These are phyloP conservation scores for Cicer cuneatum DNA, from an alignment of 306 rosid species.

Conservation along the genomic window DNA sequence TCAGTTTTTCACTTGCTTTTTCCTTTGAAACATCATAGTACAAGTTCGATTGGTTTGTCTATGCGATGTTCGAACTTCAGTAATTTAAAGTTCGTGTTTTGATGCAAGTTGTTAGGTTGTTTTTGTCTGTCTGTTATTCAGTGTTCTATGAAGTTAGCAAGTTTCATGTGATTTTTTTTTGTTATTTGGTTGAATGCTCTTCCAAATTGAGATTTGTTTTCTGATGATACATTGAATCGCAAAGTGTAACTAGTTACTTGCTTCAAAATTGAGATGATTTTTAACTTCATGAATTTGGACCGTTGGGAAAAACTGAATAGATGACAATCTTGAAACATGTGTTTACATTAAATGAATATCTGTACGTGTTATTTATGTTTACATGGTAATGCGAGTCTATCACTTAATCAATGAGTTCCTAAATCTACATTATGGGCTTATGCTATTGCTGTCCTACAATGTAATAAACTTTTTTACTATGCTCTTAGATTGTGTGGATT, in stretches of 20 bases:
- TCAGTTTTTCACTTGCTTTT: neutral
- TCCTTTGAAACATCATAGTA: neutral
- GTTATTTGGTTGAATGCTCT: neutral
- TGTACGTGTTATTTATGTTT: neutral
- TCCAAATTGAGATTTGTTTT: neutral
- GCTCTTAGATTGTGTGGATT: slow-evolving; percentile 9
- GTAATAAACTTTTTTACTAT: too few species aligned
- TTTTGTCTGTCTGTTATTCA: neutral
- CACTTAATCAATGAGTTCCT: too few species aligned
- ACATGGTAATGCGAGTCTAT: slow-evolving; percentile 3
- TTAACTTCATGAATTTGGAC: slow-evolving; percentile 11
- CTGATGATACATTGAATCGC: slow-evolving; percentile 1
- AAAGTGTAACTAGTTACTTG: slow-evolving; percentile 9
- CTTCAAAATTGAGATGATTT: neutral
- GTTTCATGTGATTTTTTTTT: slow-evolving; percentile 13
- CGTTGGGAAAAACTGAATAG: neutral
- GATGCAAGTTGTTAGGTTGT: slow-evolving; percentile 26
- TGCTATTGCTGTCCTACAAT: too few species aligned
- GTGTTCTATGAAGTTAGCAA: neutral
- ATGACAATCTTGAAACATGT: slow-evolving; percentile 11
- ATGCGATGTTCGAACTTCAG: slow-evolving; percentile 11
- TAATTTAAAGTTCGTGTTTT: slow-evolving; percentile 23
- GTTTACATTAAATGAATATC: slow-evolving; percentile 7
- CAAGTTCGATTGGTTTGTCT: slow-evolving; percentile 9
- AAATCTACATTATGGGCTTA: too few species aligned